Base-by-base conservation (phyloP, 805 yeast species). In the Teunomyces pallodes region DNA sequence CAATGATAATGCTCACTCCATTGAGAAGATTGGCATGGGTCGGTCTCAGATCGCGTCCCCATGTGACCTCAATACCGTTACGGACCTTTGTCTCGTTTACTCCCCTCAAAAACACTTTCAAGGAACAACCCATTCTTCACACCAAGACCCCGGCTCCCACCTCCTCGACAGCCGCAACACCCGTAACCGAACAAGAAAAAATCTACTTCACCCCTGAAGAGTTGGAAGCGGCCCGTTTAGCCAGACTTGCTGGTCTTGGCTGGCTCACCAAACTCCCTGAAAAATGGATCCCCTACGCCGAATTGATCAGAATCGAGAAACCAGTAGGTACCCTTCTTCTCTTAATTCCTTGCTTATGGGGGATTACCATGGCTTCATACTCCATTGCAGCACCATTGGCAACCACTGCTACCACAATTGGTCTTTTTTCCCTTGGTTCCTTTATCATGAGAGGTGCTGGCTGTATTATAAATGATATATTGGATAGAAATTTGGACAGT, bases 361-460 rank as follows among this genome's bases (percentile, higher is more conserved):
- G 96, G 9, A 86, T 94, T 46, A 76, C 92, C 0, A 86, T 91
- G 84, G 97, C 97, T 0, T 92, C 95, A 0, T 86, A 77, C 54
- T 74, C 82, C 55, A 67, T 83, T 2, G 68, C 82, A 2, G 96
- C 97, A 0, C 84, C 96, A 0, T 46, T 90, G 1, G 51, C 79
- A 0, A 76, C 82, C 1, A 84, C 92, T 0, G 50, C 76, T 0
- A 79, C 77, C 59, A 88, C 84, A 60, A 62, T 89, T 30, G 76
- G 81, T 0, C 69, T 90, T 10, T 94, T 90, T 62, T 83, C 92
- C 4, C 73, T 86, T 3, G 99, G 99, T 10, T 80, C 97, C 0
- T 59, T 91, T 35, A 76, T 92, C 13, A 94, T 95, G 96, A 80
- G 99, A 65, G 97, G 98, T 26, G 97, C 97, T 1, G 99, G 99